phyloP scores from a whole-genome alignment of 2,329 filamentous ascomycete genomes.

The Nothophaeocryptopus gaeumannii region DNA sequence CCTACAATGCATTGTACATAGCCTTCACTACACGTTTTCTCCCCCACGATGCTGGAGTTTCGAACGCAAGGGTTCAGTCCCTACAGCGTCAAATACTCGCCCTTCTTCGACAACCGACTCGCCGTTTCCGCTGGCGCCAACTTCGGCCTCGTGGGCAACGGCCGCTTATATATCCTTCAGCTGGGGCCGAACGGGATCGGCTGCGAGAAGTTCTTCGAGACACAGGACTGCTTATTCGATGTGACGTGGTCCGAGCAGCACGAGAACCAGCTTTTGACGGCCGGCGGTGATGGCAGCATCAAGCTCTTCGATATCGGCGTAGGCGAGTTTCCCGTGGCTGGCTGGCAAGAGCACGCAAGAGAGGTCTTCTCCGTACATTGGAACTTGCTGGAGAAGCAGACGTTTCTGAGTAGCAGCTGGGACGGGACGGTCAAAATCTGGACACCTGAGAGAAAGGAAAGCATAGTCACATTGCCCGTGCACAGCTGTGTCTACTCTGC shows the following conservation, averaged over 20 bases:
- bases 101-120: slow-evolving; percentile 92
- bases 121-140: slow-evolving; percentile 90
- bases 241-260: slow-evolving; percentile 93
- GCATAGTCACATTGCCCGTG: slow-evolving; percentile 80
- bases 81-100: slow-evolving; percentile 96
- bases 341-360: slow-evolving; percentile 88
- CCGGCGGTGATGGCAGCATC: slow-evolving; percentile 88
- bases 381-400: slow-evolving; percentile 88
- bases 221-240: slow-evolving; percentile 95
- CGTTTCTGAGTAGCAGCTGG: slow-evolving; percentile 89
- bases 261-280: slow-evolving; percentile 87
- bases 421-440: slow-evolving; percentile 96
- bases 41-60: slow-evolving; percentile 64
- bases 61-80: slow-evolving; percentile 92
- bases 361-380: slow-evolving; percentile 91
- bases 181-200: slow-evolving; percentile 80
- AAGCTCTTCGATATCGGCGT: slow-evolving; percentile 88
- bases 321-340: slow-evolving; percentile 80
- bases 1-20: neutral
- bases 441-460: slow-evolving; percentile 66
- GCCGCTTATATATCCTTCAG: slow-evolving; percentile 78
- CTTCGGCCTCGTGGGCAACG: slow-evolving; percentile 96
- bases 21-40: neutral
- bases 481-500: slow-evolving; percentile 93
- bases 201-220: slow-evolving; percentile 87